Percentiles rank a stretch among this genome's conserved stretches.
These are phyloP conservation scores for Quercus gilva DNA, from an alignment of 306 rosid species.

Conservation along the genomic window DNA sequence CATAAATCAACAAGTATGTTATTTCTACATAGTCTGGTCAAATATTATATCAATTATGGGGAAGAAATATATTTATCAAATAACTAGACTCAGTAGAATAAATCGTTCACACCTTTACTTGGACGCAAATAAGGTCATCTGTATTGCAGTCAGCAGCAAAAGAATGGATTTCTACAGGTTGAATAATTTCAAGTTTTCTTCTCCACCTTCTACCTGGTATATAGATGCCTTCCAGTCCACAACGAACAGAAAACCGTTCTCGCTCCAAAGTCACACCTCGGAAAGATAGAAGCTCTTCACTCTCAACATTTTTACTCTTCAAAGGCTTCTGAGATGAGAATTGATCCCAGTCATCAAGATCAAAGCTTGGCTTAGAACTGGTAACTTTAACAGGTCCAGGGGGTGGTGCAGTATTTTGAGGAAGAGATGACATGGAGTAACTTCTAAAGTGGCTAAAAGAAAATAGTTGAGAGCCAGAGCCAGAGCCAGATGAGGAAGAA, in stretches of 20 bases:
- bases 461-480: constrained; percentile 72
- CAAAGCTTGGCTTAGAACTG: constrained; percentile 80
- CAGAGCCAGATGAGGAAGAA: constrained; percentile 40
- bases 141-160: constrained; percentile 86
- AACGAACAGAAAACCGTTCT: constrained; percentile 85
- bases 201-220: constrained; percentile 95
- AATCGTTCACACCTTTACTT: constrained; percentile 73
- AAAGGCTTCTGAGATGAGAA: constrained; percentile 48
- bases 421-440: constrained; percentile 94
- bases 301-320: constrained; percentile 41
- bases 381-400: constrained; percentile 57
- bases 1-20: constrained; percentile 15
- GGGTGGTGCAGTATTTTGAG: constrained; percentile 55
- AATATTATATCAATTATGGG: background rate
- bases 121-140: constrained; percentile 83
- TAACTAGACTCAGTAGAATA: constrained; percentile 19
- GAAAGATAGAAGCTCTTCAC: constrained; percentile 75
- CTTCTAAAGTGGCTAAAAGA: constrained; percentile 78
- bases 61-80: constrained; percentile 7
- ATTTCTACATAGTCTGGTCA: background rate
- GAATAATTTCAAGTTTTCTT: constrained; percentile 85
- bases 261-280: constrained; percentile 85
- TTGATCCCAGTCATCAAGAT: constrained; percentile 75
- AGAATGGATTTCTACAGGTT: constrained; percentile 79
- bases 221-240: constrained; percentile 90